Percentiles rank a stretch among this genome's conserved stretches.
phyloP scores from a whole-genome alignment of 768 basidiomycete genomes.

The Boletus sp. region DNA sequence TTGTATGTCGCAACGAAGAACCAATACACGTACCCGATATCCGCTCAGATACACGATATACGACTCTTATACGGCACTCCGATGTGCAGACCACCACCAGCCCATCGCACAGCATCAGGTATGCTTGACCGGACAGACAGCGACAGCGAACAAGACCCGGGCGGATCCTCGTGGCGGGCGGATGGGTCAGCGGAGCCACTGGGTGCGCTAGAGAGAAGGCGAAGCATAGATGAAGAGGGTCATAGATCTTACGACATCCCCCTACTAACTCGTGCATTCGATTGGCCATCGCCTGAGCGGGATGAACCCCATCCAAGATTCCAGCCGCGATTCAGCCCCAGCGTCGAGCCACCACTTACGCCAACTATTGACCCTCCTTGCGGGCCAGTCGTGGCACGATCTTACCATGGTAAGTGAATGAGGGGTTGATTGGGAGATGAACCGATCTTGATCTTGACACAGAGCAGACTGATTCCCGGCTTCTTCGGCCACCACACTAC shows the following conservation, averaged over 20 bases:
- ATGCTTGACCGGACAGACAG: constrained; percentile 32
- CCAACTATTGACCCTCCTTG: constrained; percentile 11
- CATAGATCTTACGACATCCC: constrained; percentile 14
- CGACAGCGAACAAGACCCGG: constrained; percentile 47
- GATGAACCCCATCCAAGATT: constrained; percentile 15
- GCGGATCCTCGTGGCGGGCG: constrained; percentile 37
- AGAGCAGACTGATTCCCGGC: constrained; percentile 19
- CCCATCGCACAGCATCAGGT: constrained; percentile 10
- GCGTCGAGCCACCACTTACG: constrained; percentile 16
- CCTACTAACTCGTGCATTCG: constrained; percentile 22
- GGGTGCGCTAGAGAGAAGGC: constrained; percentile 9
- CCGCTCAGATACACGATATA: constrained; percentile 8
- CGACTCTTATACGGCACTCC: constrained; percentile 21
- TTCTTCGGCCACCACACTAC: constrained; percentile 17
- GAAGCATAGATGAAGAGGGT: constrained; percentile 19
- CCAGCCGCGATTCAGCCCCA: constrained; percentile 7
- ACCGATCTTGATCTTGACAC: constrained; percentile 8
- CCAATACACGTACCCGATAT: constrained; percentile 19
- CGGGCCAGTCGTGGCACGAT: constrained; percentile 1
- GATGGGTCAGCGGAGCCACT: constrained; percentile 12
- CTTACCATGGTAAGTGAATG: constrained; percentile 21
- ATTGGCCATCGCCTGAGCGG: constrained; percentile 22
- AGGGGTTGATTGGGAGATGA: background rate
- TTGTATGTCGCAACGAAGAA: constrained; percentile 18
- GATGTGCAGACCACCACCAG: constrained; percentile 27